These are phyloP conservation scores for Phytophthora pseudosyringae DNA, from an alignment of 352 stramenopile genomes.

Conservation along the genomic window DNA sequence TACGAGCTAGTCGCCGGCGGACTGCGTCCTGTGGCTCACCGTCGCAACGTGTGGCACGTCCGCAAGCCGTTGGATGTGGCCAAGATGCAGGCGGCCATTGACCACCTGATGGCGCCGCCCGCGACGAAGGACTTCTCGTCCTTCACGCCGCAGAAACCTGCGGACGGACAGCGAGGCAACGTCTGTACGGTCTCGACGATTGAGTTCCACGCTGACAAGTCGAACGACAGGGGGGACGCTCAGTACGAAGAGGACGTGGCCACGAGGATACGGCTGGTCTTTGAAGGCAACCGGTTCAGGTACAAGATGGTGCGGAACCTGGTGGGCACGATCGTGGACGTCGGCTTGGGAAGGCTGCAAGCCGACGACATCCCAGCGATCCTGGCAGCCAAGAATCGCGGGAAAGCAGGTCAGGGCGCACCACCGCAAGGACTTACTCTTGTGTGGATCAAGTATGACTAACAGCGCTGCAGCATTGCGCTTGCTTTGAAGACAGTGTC, in stretches of 20 bases:
- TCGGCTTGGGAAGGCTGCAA: constrained; percentile 57
- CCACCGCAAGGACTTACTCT: constrained; percentile 74
- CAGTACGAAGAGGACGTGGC: constrained; percentile 39
- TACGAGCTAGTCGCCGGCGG: constrained; percentile 63
- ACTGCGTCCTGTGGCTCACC: constrained; percentile 53
- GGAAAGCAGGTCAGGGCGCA: constrained; percentile 66
- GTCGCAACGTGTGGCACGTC: constrained; percentile 68
- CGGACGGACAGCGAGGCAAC: constrained; percentile 50
- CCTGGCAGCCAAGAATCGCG: constrained; percentile 56
- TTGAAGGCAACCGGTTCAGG: constrained; percentile 77
- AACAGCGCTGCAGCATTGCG: neutral
- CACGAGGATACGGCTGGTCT: constrained; percentile 51
- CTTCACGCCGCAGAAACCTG: constrained; percentile 64
- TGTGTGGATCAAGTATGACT: constrained; percentile 42
- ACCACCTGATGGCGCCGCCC: constrained; percentile 36
- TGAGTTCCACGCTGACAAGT: constrained; percentile 37
- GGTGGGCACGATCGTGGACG: constrained; percentile 80
- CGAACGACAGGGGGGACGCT: constrained; percentile 9
- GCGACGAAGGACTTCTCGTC: constrained; percentile 67
- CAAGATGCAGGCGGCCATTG: constrained; percentile 56
- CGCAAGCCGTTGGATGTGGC: constrained; percentile 58
- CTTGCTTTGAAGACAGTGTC: constrained; percentile 13
- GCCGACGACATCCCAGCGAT: constrained; percentile 52
- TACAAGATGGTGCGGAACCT: constrained; percentile 91
- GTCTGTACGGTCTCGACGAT: constrained; percentile 56